Evolutionary conservation across 1,284 basidiomycete species (phyloP), one percentile per base, ranked within the genome.

Genomic region (Takashimella tepidaria): DNA sequence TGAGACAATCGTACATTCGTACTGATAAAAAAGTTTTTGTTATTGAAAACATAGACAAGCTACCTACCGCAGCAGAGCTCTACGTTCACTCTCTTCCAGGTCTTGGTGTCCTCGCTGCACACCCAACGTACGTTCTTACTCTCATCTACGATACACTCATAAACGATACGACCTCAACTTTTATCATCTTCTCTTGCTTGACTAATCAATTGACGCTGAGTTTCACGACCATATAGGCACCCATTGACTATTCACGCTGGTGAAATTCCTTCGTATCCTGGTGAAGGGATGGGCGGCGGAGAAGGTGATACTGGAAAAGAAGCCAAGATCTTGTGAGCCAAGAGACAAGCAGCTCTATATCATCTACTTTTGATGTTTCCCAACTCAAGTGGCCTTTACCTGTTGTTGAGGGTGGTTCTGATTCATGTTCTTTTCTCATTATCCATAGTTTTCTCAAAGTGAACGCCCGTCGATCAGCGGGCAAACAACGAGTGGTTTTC

Each of bases 401-500:
- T 21, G 47, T 47, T 8, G 79, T 88, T 46, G 84, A 84, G 26
- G 80, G 89, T 0, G 89, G 93, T 69, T 74, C n/a, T n/a, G n/a
- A n/a, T n/a, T n/a, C n/a, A n/a, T n/a, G n/a, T n/a, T 92, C 16
- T 93, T 22, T 27, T 13, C 55, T 54, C 43, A 50, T 43, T 5
- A 37, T 37, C 31, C 3, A n/a, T 12, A 76, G 87, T 78, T 98
- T 98, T 72, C 84, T 96, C 56, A 82, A 98, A 76, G 80, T 92
- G 31, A 89, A 92, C 73, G 92, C 92, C 25, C 81, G 92, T 46
- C 82, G 91, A 58, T 81, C 81, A 8, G 91, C 92, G 11, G 92
- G 95, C 66, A 89, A 83, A 72, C 86, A 92, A 68, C 81, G 93
- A 26, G 77, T 97, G 12, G 82, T 98, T 66, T 89, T 98, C 68